Evolutionary conservation across 306 rosid species (phyloP).

Genomic region (Castanea mollissima): DNA sequence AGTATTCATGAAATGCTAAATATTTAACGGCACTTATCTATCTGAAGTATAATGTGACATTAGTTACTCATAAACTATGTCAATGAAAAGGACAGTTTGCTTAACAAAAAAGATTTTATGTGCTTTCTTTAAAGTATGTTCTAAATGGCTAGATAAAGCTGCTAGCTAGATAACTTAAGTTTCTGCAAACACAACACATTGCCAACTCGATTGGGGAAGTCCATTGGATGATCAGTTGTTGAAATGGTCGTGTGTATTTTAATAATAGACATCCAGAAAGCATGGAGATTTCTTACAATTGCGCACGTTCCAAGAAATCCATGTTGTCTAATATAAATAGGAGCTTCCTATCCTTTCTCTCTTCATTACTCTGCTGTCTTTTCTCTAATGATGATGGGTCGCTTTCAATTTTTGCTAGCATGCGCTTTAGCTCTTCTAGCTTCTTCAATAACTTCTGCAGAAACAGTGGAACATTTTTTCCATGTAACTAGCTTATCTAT

Average conservation of each 20-base stretch:
- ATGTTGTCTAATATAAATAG: too few species aligned
- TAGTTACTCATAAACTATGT: neutral
- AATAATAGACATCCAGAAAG: too few species aligned
- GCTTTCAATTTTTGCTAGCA: neutral
- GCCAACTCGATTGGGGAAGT: neutral
- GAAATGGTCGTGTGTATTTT: too few species aligned
- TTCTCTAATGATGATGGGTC: neutral
- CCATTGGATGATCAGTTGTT: too few species aligned
- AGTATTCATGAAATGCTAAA: neutral
- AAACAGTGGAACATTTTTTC: slow-evolving; percentile 35
- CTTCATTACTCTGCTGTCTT: neutral
- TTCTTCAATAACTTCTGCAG: slow-evolving; percentile 31
- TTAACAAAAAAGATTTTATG: neutral
- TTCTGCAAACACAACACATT: neutral
- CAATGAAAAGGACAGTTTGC: too few species aligned
- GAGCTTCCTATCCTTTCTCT: neutral
- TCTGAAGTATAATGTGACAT: neutral
- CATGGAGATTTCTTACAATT: too few species aligned
- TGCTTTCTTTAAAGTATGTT: neutral
- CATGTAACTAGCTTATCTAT: slow-evolving; percentile 6
- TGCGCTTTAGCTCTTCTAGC: slow-evolving; percentile 19
- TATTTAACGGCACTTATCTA: neutral
- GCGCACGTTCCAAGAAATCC: too few species aligned
- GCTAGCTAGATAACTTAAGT: neutral
- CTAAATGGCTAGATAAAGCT: neutral